Percentiles rank a stretch among this genome's conserved stretches.
Conservation (phyloP, 2,329 filamentous ascomycete species). For the Peltaster fructicola region DNA sequence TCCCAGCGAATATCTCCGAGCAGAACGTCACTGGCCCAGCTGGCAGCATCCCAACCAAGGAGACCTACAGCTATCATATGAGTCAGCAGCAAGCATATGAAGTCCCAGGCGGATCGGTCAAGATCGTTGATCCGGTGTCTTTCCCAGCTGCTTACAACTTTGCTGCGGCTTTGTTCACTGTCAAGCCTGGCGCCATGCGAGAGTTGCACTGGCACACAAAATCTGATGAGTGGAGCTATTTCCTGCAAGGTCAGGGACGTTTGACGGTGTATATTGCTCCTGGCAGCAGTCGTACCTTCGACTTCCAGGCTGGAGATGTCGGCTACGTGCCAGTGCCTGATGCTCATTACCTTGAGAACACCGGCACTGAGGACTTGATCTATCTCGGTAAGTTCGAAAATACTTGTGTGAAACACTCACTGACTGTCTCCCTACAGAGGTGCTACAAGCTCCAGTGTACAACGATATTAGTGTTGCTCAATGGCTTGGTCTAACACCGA, state of each 20-base stretch:
- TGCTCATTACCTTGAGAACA: slow-evolving; percentile 46
- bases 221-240: slow-evolving; percentile 44
- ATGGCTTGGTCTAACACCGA: slow-evolving; percentile 36
- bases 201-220: slow-evolving; percentile 47
- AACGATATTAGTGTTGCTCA: slow-evolving; percentile 35
- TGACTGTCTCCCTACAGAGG: slow-evolving; percentile 21
- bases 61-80: slow-evolving; percentile 26
- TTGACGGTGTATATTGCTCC: slow-evolving; percentile 39
- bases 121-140: slow-evolving; percentile 38
- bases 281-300: slow-evolving; percentile 34
- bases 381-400: slow-evolving; percentile 24
- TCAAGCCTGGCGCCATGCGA: slow-evolving; percentile 45
- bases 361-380: slow-evolving; percentile 37
- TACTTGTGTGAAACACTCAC: background rate
- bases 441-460: slow-evolving; percentile 35
- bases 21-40: slow-evolving; percentile 24
- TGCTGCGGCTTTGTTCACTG: slow-evolving; percentile 38
- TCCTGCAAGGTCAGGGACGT: slow-evolving; percentile 37
- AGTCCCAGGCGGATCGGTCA: slow-evolving; percentile 38
- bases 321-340: slow-evolving; percentile 39
- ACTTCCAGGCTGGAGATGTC: slow-evolving; percentile 42
- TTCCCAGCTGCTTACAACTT: slow-evolving; percentile 41
- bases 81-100: slow-evolving; percentile 30
- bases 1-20: slow-evolving; percentile 17
- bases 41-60: slow-evolving; percentile 14